Percentiles rank a stretch among this genome's conserved stretches.
These are phyloP conservation scores for Sporothrix pallida DNA, from an alignment of 2,329 filamentous ascomycete genomes.

Conservation along the genomic window DNA sequence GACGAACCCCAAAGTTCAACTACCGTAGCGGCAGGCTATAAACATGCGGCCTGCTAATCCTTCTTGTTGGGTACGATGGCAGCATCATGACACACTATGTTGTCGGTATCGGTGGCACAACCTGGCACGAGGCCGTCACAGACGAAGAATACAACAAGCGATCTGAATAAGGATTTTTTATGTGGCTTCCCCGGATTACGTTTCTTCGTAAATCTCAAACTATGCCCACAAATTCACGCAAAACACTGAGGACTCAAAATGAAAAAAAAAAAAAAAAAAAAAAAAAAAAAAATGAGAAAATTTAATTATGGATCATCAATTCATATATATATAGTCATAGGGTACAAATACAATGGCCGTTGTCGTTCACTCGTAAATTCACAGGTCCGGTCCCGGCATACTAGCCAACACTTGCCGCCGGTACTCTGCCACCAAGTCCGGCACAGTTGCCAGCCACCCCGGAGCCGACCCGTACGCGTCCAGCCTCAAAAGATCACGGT, in stretches of 20 bases:
- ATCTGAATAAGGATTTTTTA: too few relatives aligned
- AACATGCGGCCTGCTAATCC: too few relatives aligned
- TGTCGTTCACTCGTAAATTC: background rate
- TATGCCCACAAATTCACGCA: background rate
- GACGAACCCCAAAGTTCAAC: too few relatives aligned
- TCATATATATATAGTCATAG: background rate
- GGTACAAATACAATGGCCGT: background rate
- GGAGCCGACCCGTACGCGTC: slow-evolving; percentile 8
- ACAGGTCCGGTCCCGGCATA: slow-evolving; percentile 3
- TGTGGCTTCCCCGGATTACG: background rate
- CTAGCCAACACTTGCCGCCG: slow-evolving; percentile 8
- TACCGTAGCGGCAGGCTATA: too few relatives aligned
- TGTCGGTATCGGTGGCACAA: too few relatives aligned
- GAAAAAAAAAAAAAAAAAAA: background rate
- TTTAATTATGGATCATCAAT: background rate
- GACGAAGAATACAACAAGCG: too few relatives aligned
- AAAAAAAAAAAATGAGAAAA: background rate
- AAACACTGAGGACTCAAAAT: background rate
- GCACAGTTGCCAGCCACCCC: slow-evolving; percentile 2
- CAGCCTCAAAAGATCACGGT: slow-evolving; percentile 7
- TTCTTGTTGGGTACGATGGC: too few relatives aligned
- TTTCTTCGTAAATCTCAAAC: background rate
- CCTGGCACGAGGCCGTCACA: too few relatives aligned
- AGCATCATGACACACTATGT: too few relatives aligned
- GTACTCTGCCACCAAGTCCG: slow-evolving; percentile 3